phyloP scores from a whole-genome alignment of 441 rosid species.

The Arabidopsis lyrata region DNA sequence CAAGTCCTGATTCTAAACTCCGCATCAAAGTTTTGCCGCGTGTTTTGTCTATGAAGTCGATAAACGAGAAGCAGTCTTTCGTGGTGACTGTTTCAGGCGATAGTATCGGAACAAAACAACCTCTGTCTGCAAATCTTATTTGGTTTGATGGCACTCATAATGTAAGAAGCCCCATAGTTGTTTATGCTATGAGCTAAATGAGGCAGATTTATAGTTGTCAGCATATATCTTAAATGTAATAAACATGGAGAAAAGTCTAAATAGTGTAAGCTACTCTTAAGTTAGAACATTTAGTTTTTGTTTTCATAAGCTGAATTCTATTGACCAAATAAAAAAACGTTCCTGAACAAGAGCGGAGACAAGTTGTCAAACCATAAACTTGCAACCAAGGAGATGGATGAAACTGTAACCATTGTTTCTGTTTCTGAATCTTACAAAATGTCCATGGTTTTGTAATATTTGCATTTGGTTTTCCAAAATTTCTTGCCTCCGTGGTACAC shows the following conservation, averaged over 20 bases:
- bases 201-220: background rate
- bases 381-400: background rate
- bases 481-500: background rate
- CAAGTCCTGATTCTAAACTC: conserved; percentile 20
- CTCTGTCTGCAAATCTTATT: conserved; percentile 45
- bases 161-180: conserved; percentile 51
- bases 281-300: no score
- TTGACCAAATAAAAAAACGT: background rate
- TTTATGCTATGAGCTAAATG: conserved; percentile 32
- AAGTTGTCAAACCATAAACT: background rate
- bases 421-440: background rate
- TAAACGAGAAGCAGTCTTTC: conserved; percentile 51
- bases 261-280: no score
- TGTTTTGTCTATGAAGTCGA: conserved; percentile 45
- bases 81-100: conserved; percentile 38
- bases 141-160: conserved; percentile 56
- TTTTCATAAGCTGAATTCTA: no score
- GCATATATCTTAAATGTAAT: background rate
- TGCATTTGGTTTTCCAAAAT: background rate
- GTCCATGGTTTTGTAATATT: background rate
- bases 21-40: conserved; percentile 44
- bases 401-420: background rate
- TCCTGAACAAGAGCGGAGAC: background rate
- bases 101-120: background rate
- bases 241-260: background rate